Conservation (phyloP, 345 rosid species). For the Citrus mangshanensis region DNA sequence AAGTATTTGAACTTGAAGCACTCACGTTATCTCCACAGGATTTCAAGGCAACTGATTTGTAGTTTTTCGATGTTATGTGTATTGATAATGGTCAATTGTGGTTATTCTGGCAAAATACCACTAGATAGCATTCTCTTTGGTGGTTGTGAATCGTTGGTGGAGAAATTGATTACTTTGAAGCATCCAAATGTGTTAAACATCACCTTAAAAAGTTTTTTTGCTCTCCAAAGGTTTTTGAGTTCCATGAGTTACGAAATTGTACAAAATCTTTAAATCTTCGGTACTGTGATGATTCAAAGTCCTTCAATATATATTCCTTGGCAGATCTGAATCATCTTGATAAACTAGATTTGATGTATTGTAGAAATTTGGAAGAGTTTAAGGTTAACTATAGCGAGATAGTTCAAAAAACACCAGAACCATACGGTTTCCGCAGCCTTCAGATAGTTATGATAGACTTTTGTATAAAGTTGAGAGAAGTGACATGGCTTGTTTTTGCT, state of each 20-base stretch:
- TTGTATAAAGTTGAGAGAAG: background rate
- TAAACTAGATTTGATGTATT: background rate
- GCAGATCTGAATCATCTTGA: background rate
- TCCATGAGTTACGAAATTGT: background rate
- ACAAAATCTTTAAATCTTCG: background rate
- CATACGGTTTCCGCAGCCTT: background rate
- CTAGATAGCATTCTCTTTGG: background rate
- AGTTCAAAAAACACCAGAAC: background rate
- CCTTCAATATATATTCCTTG: background rate
- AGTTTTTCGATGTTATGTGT: background rate
- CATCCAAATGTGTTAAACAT: background rate
- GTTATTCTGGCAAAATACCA: rapidly evolving
- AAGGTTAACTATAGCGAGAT: background rate
- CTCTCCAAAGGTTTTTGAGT: background rate
- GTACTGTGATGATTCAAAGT: background rate
- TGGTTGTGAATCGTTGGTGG: background rate
- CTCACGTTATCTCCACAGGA: background rate
- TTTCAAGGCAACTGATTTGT: constrained; percentile 7
- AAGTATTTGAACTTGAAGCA: constrained; percentile 17
- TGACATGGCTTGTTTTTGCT: constrained; percentile 16
- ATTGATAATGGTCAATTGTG: constrained; percentile 1
- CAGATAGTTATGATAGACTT: background rate
- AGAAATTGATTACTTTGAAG: constrained; percentile 4
- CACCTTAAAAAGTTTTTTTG: background rate
- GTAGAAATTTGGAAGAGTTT: background rate